phyloP scores from a whole-genome alignment of 148 eudicot species.

The Silene conica region DNA sequence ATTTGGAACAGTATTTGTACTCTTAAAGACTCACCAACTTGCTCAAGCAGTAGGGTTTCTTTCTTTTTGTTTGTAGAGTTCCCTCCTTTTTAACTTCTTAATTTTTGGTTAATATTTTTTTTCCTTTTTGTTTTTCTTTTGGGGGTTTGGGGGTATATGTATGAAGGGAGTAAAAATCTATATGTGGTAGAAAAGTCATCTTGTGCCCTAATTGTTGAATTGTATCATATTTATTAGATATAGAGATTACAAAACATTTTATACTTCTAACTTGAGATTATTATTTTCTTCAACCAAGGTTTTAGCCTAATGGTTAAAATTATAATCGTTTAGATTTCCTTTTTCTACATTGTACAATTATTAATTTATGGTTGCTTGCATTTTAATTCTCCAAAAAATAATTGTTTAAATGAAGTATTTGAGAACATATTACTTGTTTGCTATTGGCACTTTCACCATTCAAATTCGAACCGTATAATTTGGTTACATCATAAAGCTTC shows the following conservation, averaged over 20 bases:
- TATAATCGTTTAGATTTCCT: too few species aligned
- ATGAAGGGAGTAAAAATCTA: slow-evolving; percentile 2
- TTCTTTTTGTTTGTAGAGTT: slow-evolving; percentile 5
- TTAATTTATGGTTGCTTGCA: too few species aligned
- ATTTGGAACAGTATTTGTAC: slow-evolving; percentile 54
- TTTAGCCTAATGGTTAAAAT: neutral
- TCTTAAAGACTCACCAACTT: slow-evolving; percentile 3
- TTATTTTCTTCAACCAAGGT: neutral
- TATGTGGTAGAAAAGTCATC: slow-evolving; percentile 1
- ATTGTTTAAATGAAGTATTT: too few species aligned
- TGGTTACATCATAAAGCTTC: too few species aligned
- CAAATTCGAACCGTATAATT: too few species aligned
- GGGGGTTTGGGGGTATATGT: neutral
- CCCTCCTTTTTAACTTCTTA: neutral
- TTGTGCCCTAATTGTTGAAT: slow-evolving; percentile 8
- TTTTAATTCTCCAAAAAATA: too few species aligned
- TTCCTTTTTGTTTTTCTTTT: neutral
- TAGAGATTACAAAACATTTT: slow-evolving; percentile 3
- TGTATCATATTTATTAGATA: neutral
- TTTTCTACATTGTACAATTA: too few species aligned
- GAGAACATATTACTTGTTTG: too few species aligned
- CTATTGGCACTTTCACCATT: too few species aligned
- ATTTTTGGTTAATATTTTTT: neutral
- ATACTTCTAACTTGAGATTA: neutral
- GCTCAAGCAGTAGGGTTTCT: slow-evolving; percentile 12